phyloP scores from a whole-genome alignment of 139 green algal species.

The Deuterostichococcus epilithicus region DNA sequence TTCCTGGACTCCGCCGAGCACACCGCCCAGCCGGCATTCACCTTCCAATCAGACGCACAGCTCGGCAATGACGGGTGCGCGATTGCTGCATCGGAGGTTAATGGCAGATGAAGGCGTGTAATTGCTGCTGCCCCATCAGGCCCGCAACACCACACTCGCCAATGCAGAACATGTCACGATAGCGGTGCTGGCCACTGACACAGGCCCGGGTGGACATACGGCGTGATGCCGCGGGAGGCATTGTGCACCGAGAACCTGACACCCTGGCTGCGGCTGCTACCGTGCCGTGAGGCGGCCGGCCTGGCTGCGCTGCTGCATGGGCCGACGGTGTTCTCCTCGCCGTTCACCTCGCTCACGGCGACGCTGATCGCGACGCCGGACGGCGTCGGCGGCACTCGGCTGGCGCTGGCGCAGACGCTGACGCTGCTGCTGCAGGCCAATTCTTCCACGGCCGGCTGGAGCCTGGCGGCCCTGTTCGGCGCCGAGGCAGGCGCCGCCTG shows the following conservation, averaged over 20 bases:
- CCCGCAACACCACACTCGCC: background rate
- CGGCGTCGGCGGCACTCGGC: background rate
- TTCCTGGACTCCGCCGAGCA: conserved; percentile 19
- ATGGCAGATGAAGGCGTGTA: conserved; percentile 9
- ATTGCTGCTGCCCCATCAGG: conserved; percentile 1
- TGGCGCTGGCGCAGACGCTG: conserved; percentile 35
- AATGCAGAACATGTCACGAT: background rate
- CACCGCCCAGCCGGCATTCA: background rate
- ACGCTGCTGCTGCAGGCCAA: conserved; percentile 34
- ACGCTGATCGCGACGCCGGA: conserved; percentile 3
- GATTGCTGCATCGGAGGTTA: background rate
- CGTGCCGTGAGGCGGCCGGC: conserved; percentile 64
- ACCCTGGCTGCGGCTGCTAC: conserved; percentile 87
- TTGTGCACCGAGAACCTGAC: conserved; percentile 90
- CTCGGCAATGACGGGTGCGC: background rate
- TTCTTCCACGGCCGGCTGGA: conserved; percentile 14
- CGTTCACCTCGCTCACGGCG: conserved; percentile 53
- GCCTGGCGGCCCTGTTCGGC: conserved; percentile 11
- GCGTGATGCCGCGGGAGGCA: conserved; percentile 63
- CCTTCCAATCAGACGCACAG: background rate
- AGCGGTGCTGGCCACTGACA: background rate
- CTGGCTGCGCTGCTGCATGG: conserved; percentile 50
- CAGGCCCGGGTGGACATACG: conserved; percentile 31
- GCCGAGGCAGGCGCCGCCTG: conserved; percentile 18
- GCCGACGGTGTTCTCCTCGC: conserved; percentile 50